Evolutionary conservation across 73 alveolate species (phyloP), one percentile per base, ranked within the genome.

Genomic region (Durusdinium trenchii): DNA sequence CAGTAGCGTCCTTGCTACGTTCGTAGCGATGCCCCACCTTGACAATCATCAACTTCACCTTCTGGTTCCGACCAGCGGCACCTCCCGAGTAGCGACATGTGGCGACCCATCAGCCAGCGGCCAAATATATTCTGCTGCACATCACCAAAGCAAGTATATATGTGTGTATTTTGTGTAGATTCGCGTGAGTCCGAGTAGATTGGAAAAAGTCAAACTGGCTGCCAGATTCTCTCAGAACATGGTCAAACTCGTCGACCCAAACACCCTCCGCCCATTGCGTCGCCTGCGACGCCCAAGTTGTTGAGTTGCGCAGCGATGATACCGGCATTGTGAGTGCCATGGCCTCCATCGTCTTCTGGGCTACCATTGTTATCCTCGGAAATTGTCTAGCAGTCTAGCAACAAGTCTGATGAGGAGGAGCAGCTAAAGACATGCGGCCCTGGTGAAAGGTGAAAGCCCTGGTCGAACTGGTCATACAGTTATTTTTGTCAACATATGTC

Each of bases 31-130:
- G 32, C 32, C 10, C 69, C 32, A 62, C 98, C 98, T 91, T 91
- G 78, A 91, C 98, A 3, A 91, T 38, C 98, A 91, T 91, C 83
- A 91, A 89, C 89, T 91, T 91, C 75, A 91, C 89, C 75, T 64
- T n/a, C 89, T 91, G 98, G 54, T 91, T 91, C 62, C 98, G 87
- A 18, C 98, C 98, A 5, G 98, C 98, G 3, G 87, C 96, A n/a
- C 92, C 92, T 82, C 64, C 20, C 42, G n/a, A 32, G 81, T 30
- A n/a, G n/a, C n/a, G n/a, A n/a, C n/a, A n/a, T n/a, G n/a, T n/a
- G n/a, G n/a, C n/a, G n/a, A n/a, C n/a, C n/a, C n/a, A n/a, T n/a
- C n/a, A n/a, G n/a, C n/a, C n/a, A n/a, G n/a, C n/a, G n/a, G n/a
- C n/a, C n/a, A n/a, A n/a, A n/a, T n/a, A n/a, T n/a, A n/a, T n/a